Conservation (phyloP, 805 yeast genomes). For the Vanderwaltozyma verrucispora region DNA sequence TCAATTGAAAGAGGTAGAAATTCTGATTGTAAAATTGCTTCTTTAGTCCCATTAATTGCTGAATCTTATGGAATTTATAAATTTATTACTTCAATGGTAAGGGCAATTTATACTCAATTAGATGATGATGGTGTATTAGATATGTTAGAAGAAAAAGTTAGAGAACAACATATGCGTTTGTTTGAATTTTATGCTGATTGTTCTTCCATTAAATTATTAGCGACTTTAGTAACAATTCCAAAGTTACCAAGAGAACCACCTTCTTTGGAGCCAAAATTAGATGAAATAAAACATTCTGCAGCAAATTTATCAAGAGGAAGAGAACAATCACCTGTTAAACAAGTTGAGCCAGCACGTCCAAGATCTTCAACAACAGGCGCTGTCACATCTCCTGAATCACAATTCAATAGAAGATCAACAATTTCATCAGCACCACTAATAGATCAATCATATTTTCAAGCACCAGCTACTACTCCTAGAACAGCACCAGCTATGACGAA, state of each 20-base stretch:
- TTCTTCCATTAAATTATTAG: constrained; percentile 68
- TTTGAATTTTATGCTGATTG: constrained; percentile 86
- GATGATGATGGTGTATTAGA: constrained; percentile 57
- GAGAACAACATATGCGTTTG: constrained; percentile 55
- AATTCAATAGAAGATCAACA: too few species aligned
- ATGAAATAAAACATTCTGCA: background rate
- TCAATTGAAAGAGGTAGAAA: constrained; percentile 46
- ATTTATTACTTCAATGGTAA: constrained; percentile 78
- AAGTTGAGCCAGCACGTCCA: constrained; percentile 1
- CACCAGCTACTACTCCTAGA: background rate
- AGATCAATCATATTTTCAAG: too few species aligned
- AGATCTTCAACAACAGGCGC: background rate
- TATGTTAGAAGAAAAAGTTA: constrained; percentile 63
- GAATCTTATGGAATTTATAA: constrained; percentile 91
- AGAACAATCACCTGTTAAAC: background rate
- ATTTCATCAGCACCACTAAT: too few species aligned
- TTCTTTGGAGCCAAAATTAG: constrained; percentile 13
- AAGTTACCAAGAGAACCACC: constrained; percentile 32
- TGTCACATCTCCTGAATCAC: background rate
- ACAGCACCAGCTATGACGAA: constrained; percentile 1
- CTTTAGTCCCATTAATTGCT: constrained; percentile 80
- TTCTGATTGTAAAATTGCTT: constrained; percentile 70
- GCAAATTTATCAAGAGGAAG: background rate
- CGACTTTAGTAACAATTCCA: constrained; percentile 52
- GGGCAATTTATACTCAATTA: constrained; percentile 72